Percentiles rank a stretch among this genome's conserved stretches.
Conservation (phyloP, 768 basidiomycete species). For the Chalciporus pseudorubinellus region DNA sequence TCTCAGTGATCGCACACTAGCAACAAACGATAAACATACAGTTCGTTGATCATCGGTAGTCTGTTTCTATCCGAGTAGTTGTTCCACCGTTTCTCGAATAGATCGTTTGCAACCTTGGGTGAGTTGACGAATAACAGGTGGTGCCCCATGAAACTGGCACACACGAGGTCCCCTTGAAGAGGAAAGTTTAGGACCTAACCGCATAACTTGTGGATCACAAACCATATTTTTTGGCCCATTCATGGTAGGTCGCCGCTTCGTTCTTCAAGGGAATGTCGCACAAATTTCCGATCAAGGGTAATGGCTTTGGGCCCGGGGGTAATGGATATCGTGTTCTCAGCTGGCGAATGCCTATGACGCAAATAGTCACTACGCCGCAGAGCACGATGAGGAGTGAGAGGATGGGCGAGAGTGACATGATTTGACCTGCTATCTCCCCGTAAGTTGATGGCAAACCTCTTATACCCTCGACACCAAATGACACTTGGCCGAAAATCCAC, state of each 20-base stretch:
- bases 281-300: slow-evolving; percentile 55
- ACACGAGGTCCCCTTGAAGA: slow-evolving; percentile 49
- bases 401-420: slow-evolving; percentile 15
- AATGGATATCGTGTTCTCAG: slow-evolving; percentile 31
- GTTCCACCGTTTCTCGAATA: slow-evolving; percentile 54
- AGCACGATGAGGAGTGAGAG: slow-evolving; percentile 21
- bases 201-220: background rate
- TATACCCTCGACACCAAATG: slow-evolving; percentile 14
- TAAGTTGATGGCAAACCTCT: background rate
- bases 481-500: background rate
- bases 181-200: background rate
- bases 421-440: background rate
- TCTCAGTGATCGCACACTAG: no score
- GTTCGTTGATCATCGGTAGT: slow-evolving; percentile 48
- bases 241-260: slow-evolving; percentile 41
- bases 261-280: slow-evolving; percentile 41
- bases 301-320: slow-evolving; percentile 54
- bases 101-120: slow-evolving; percentile 44
- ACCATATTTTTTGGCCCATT: slow-evolving; percentile 41
- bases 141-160: slow-evolving; percentile 49
- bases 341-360: slow-evolving; percentile 13
- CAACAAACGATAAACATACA: slow-evolving; percentile 37
- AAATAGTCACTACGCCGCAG: slow-evolving; percentile 20
- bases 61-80: slow-evolving; percentile 55
- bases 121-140: slow-evolving; percentile 49